A percentile compares a stretch with the other conserved stretches of the same genome.
These are phyloP conservation scores for Boletus edulis DNA, from an alignment of 768 basidiomycete species.

Conservation along the genomic window DNA sequence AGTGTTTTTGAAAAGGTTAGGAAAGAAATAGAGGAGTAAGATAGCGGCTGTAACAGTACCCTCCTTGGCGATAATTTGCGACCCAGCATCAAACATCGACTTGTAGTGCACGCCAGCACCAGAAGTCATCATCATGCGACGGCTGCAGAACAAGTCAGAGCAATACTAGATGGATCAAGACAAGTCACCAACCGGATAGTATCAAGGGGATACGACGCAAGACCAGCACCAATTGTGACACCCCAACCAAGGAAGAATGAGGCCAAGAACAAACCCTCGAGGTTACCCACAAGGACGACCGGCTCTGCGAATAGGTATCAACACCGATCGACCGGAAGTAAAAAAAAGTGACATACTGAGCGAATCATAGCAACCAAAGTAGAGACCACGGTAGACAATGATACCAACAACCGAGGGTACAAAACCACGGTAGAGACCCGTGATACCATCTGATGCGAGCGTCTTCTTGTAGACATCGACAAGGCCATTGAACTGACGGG, in stretches of 20 bases:
- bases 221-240: slow-evolving; percentile 99
- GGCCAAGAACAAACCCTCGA: slow-evolving; percentile 95
- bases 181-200: slow-evolving; percentile 65
- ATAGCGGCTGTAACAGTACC: too few species aligned
- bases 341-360: slow-evolving; percentile 59
- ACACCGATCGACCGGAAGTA: slow-evolving; percentile 25
- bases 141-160: slow-evolving; percentile 51
- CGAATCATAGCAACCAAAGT: slow-evolving; percentile 96
- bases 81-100: slow-evolving; percentile 96
- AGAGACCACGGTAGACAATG: slow-evolving; percentile 99
- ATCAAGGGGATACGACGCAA: slow-evolving; percentile 94
- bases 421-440: slow-evolving; percentile 99
- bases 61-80: slow-evolving; percentile 95
- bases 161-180: neutral
- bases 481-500: slow-evolving; percentile 98
- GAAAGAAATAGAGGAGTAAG: too few species aligned
- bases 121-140: slow-evolving; percentile 99
- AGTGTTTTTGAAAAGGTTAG: too few species aligned
- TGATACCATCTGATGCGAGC: slow-evolving; percentile 94
- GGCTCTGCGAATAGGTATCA: slow-evolving; percentile 60
- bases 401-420: slow-evolving; percentile 99
- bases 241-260: slow-evolving; percentile 98
- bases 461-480: slow-evolving; percentile 98
- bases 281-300: slow-evolving; percentile 92
- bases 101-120: slow-evolving; percentile 96